Percentiles rank a stretch among this genome's conserved stretches.
Evolutionary conservation across 2,329 filamentous ascomycete genomes (phyloP).

Genomic region (Apiospora saccharicola): DNA sequence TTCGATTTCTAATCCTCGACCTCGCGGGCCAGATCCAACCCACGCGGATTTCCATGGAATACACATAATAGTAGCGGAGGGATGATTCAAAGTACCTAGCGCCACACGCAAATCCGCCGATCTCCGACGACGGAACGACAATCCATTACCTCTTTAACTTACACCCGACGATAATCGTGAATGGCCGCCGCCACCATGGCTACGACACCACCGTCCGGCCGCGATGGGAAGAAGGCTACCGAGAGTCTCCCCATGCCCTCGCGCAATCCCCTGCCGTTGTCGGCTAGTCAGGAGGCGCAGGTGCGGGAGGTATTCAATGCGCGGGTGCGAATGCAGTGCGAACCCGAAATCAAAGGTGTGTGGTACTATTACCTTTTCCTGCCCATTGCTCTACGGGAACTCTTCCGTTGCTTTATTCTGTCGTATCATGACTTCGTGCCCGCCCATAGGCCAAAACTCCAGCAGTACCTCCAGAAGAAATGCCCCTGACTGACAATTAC

Average conservation of each 20-base stretch:
- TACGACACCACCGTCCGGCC: constrained; percentile 16
- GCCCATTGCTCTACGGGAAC: not conserved
- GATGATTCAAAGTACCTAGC: constrained; percentile 5
- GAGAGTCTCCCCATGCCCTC: constrained; percentile 58
- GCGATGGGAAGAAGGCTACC: constrained; percentile 9
- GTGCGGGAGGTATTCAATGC: constrained; percentile 51
- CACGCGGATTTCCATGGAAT: not conserved
- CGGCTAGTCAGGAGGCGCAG: constrained; percentile 50
- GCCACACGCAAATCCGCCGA: not conserved
- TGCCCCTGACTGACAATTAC: not conserved
- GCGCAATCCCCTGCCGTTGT: constrained; percentile 80
- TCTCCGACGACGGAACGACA: not conserved
- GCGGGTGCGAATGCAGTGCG: constrained; percentile 78
- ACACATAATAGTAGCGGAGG: not conserved
- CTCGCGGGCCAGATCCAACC: not conserved
- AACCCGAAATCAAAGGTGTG: constrained; percentile 77
- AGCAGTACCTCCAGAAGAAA: not conserved
- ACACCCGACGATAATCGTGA: not conserved
- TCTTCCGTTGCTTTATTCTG: not conserved
- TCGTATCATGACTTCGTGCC: not conserved
- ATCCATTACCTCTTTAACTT: not conserved
- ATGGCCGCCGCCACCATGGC: constrained; percentile 24
- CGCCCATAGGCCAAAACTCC: not conserved
- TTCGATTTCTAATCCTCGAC: constrained; percentile 12
- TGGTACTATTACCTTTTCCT: not conserved